phyloP scores from a whole-genome alignment of 805 yeast genomes.

The Clavispora santaluciae region DNA sequence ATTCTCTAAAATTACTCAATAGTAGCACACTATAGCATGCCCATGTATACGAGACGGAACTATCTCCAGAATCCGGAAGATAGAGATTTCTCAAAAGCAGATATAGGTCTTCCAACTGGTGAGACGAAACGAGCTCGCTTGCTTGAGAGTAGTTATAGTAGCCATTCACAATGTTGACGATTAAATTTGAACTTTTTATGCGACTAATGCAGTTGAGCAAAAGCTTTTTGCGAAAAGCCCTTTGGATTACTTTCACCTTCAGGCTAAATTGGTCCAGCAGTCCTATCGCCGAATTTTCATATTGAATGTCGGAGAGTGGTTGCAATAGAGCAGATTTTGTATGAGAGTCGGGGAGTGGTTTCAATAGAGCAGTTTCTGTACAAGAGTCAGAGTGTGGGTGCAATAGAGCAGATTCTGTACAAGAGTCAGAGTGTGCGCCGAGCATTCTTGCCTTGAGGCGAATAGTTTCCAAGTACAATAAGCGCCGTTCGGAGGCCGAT shows the following conservation, averaged over 20 bases:
- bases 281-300: not conserved
- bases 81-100: not conserved
- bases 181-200: not conserved
- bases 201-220: not conserved
- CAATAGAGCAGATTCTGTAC: not conserved
- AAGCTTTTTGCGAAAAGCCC: not conserved
- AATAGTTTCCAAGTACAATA: not conserved
- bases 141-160: not conserved
- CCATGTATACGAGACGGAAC: constrained; percentile 4
- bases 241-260: not conserved
- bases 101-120: not conserved
- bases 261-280: not conserved
- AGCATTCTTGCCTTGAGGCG: not conserved
- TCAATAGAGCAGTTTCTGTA: too few species aligned
- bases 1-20: not conserved
- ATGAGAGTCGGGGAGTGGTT: too few species aligned
- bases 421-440: not conserved
- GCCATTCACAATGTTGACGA: not conserved
- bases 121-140: not conserved
- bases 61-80: not conserved
- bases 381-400: not conserved
- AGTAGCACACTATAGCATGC: constrained; percentile 15
- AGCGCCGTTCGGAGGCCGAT: not conserved
- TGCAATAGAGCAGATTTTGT: too few species aligned
- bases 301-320: too few species aligned